phyloP scores from a whole-genome alignment of 1,139 yeast genomes.

The Debaryomycetaceae sp. region DNA sequence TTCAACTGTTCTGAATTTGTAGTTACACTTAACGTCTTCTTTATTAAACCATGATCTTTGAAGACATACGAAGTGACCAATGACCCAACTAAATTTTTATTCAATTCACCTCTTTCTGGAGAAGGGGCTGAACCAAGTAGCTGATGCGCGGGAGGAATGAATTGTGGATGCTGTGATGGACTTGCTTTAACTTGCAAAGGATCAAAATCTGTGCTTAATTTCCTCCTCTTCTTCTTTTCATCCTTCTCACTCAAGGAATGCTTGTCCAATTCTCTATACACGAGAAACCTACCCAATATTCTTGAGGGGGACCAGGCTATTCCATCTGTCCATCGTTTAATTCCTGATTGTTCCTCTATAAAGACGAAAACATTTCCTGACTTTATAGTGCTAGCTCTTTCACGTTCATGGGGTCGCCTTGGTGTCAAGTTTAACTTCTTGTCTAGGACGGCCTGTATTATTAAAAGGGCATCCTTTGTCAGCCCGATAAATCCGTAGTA shows the following conservation, averaged over 20 bases:
- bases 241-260: constrained; percentile 37
- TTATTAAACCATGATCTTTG: constrained; percentile 73
- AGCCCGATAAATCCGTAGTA: constrained; percentile 76
- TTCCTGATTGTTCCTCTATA: constrained; percentile 77
- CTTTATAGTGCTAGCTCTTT: constrained; percentile 59
- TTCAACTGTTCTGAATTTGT: constrained; percentile 36
- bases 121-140: constrained; percentile 4
- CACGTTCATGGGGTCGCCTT: constrained; percentile 81
- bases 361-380: constrained; percentile 85
- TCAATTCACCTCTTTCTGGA: constrained; percentile 6
- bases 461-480: constrained; percentile 76
- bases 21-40: constrained; percentile 72
- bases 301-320: constrained; percentile 90
- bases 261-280: constrained; percentile 75
- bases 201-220: constrained; percentile 19
- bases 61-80: constrained; percentile 61
- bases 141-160: constrained; percentile 17
- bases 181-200: constrained; percentile 9
- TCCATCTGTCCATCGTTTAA: constrained; percentile 94
- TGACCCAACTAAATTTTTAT: constrained; percentile 49
- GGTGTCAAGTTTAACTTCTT: constrained; percentile 63
- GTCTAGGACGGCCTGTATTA: constrained; percentile 75
- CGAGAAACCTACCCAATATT: constrained; percentile 76
- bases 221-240: constrained; percentile 27
- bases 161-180: constrained; percentile 5